Evolutionary conservation across 1,139 yeast species (phyloP), one percentile per base, ranked within the genome.

Genomic region (Hyphopichia buzzinii): DNA sequence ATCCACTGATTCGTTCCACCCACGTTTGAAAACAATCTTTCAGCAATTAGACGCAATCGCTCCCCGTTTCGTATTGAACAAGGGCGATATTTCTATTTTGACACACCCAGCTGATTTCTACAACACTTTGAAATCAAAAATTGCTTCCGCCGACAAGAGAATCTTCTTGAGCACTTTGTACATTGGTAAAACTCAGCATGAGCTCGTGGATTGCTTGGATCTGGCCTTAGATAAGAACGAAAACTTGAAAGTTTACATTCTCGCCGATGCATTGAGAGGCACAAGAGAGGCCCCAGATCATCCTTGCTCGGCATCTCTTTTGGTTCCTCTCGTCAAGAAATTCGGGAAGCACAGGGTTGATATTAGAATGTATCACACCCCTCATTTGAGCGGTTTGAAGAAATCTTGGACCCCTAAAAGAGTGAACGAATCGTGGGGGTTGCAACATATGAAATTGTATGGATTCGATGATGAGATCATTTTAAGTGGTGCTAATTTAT

Each of bases 391-490:
- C 32, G 96, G 96, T 0, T 54, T 85, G 40, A 73, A 77, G 39
- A 80, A 81, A 51, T 52, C 64, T 14, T 39, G 86, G 34, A 72
- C 89, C 3, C 98, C 99, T 0, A 83, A 77, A 40, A 72, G 98
- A 43, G 72, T 90, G 43, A 89, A 90, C 57, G 99, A 92, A 63
- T 92, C 95, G 6, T 77, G 75, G 64, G 99, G 99, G 0, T 70
- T 92, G 36, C 99, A 92, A 60, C 99, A 92, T 57, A 94, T 92
- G 98, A 92, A 92, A 59, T 73, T 94, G 28, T 92, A 92, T 55
- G 98, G 98, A 2, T 81, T 89, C 52, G 99, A 92, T 57, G 81
- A 89, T 50, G 96, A 89, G 54, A 80, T 92, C 35, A 75, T 94
- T 14, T 69, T 94, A 32, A 79, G 88, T 15, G 99, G 98, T 3